Evolutionary conservation across 2,329 filamentous ascomycete species (phyloP).

Genomic region (Trichoderma asperellum): DNA sequence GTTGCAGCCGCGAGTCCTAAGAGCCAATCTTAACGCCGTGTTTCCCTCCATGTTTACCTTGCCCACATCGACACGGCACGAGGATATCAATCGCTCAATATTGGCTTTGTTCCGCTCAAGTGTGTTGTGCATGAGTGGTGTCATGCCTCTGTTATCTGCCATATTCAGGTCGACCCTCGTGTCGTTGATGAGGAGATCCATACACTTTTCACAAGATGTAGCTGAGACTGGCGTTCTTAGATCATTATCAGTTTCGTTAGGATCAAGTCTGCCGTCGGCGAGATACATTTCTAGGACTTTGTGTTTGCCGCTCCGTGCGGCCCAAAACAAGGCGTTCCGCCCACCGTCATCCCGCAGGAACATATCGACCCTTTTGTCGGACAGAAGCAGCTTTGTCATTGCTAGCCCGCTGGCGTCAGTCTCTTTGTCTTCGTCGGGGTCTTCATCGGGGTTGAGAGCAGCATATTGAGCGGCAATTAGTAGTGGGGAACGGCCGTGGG

Average conservation of each 20-base stretch:
- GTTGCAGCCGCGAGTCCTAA: neutral
- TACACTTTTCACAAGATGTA: neutral
- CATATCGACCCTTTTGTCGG: neutral
- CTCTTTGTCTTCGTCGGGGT: too few relatives aligned
- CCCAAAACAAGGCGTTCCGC: neutral
- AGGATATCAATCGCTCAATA: neutral
- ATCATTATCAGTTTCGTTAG: neutral
- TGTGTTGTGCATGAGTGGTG: neutral
- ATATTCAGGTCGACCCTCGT: neutral
- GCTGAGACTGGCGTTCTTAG: neutral
- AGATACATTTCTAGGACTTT: neutral
- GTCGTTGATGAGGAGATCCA: neutral
- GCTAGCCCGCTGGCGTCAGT: neutral
- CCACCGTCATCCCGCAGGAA: neutral
- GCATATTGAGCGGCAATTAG: neutral
- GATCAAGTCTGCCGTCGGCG: neutral
- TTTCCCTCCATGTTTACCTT: neutral
- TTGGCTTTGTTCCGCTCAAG: accelerated
- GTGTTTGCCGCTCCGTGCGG: neutral
- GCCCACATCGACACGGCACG: neutral
- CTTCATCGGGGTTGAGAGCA: too few relatives aligned
- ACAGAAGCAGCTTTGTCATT: neutral
- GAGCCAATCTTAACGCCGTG: neutral
- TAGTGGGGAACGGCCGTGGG: neutral
- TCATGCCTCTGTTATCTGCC: neutral